phyloP scores from a whole-genome alignment of 1,284 basidiomycete species.

The Pyrrhoderma lamaoense region DNA sequence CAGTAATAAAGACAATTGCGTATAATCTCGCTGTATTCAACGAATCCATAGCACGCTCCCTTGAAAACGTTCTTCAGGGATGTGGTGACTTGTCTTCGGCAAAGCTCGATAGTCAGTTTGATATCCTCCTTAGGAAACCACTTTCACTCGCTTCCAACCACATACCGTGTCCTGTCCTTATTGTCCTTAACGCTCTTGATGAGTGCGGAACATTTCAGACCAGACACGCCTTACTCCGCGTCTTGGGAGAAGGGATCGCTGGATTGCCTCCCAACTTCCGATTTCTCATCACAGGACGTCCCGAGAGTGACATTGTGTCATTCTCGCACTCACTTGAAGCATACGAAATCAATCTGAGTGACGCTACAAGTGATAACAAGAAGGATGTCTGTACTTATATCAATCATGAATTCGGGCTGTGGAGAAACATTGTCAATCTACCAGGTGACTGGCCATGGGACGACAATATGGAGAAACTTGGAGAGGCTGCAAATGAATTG shows the following conservation, averaged over 20 bases:
- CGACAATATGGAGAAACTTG: not conserved
- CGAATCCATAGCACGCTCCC: too few species aligned
- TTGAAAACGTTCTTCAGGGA: not conserved
- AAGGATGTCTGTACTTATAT: not conserved
- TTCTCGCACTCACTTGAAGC: too few species aligned
- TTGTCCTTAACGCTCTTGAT: not conserved
- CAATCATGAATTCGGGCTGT: too few species aligned
- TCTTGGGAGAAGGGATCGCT: not conserved
- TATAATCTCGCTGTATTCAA: conserved; percentile 1
- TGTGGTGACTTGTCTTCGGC: not conserved
- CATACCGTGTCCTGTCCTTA: not conserved
- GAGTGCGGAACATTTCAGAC: not conserved
- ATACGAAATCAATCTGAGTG: not conserved
- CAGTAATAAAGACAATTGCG: not conserved
- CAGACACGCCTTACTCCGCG: not conserved
- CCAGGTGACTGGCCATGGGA: too few species aligned
- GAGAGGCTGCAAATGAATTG: not conserved
- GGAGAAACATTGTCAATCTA: too few species aligned
- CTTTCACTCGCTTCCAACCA: not conserved
- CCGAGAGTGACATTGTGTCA: not conserved
- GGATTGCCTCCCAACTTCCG: not conserved
- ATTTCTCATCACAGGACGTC: not conserved
- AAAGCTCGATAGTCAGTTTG: not conserved
- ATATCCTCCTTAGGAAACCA: not conserved
- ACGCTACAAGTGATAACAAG: not conserved